phyloP scores from a whole-genome alignment of 139 green algal genomes.

The Mesotaenium endlicherianum region DNA sequence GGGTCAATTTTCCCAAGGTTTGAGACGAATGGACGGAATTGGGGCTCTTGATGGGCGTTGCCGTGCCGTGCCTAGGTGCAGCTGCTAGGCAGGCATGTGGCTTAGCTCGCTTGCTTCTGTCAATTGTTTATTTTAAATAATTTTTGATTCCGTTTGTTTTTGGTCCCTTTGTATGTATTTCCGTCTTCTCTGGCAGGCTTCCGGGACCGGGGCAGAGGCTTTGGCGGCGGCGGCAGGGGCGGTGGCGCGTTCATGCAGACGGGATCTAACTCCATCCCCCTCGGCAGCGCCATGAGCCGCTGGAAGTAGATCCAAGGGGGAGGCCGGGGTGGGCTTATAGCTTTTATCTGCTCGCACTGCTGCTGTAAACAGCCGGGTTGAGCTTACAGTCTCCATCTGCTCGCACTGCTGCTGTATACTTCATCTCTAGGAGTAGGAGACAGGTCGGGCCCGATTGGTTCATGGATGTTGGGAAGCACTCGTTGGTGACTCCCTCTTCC shows the following conservation, averaged over 20 bases:
- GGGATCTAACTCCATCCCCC: slow-evolving; percentile 18
- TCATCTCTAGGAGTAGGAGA: not conserved
- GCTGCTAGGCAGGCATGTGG: too few species aligned
- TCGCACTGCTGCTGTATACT: not conserved
- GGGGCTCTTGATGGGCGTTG: too few species aligned
- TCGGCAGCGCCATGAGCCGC: not conserved
- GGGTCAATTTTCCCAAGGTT: too few species aligned
- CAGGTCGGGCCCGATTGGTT: not conserved
- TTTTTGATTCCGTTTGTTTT: too few species aligned
- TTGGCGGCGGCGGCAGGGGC: not conserved
- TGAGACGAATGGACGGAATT: too few species aligned
- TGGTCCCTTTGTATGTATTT: too few species aligned
- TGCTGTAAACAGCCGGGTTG: not conserved
- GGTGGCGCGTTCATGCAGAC: slow-evolving; percentile 32
- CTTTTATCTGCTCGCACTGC: not conserved
- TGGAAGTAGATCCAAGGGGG: not conserved
- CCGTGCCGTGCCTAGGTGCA: too few species aligned
- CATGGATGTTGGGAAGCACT: not conserved
- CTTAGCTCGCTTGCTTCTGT: too few species aligned
- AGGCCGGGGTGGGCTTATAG: not conserved
- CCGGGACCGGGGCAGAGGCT: slow-evolving; percentile 25
- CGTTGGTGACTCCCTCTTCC: too few species aligned
- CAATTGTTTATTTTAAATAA: too few species aligned
- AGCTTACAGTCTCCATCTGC: not conserved
- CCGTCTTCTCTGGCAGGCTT: slow-evolving; percentile 32